These are phyloP conservation scores for Picocystis salinarum DNA, from an alignment of 139 green algal genomes.

Conservation along the genomic window DNA sequence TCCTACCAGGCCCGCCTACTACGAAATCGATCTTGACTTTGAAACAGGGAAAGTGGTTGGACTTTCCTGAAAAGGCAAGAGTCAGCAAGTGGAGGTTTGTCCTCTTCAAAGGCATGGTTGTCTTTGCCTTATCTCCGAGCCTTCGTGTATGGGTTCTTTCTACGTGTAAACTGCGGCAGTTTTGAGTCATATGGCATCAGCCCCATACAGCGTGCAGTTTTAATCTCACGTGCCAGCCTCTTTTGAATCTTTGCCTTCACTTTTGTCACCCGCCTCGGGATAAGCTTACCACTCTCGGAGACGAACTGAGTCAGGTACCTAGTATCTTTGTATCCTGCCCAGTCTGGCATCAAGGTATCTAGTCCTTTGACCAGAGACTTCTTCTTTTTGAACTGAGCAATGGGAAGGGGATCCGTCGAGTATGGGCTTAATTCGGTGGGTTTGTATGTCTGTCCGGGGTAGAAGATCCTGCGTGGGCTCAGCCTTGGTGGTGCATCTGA, in stretches of 20 bases:
- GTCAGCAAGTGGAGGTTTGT: background rate
- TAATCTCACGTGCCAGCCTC: constrained; percentile 3
- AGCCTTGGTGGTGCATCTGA: constrained; percentile 5
- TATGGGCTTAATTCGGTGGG: constrained; percentile 8
- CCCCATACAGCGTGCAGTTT: constrained; percentile 6
- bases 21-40: constrained; percentile 69
- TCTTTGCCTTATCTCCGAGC: background rate
- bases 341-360: background rate
- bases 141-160: constrained; percentile 6
- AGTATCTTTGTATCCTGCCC: background rate
- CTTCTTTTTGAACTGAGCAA: background rate
- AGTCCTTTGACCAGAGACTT: background rate
- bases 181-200: constrained; percentile 3
- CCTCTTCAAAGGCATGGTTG: background rate
- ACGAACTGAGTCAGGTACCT: constrained; percentile 3
- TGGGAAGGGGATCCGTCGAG: constrained; percentile 4
- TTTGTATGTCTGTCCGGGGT: constrained; percentile 6
- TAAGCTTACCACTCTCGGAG: constrained; percentile 6
- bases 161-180: constrained; percentile 2
- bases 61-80: constrained; percentile 31
- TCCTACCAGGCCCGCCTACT: constrained; percentile 75
- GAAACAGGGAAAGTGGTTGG: constrained; percentile 58
- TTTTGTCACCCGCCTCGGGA: constrained; percentile 5
- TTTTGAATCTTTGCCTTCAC: constrained; percentile 4
- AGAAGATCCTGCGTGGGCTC: constrained; percentile 9